Percentiles rank a stretch among this genome's conserved stretches.
Evolutionary conservation across 1,284 basidiomycete genomes (phyloP).

Genomic region (Ceratobasidium sp.): DNA sequence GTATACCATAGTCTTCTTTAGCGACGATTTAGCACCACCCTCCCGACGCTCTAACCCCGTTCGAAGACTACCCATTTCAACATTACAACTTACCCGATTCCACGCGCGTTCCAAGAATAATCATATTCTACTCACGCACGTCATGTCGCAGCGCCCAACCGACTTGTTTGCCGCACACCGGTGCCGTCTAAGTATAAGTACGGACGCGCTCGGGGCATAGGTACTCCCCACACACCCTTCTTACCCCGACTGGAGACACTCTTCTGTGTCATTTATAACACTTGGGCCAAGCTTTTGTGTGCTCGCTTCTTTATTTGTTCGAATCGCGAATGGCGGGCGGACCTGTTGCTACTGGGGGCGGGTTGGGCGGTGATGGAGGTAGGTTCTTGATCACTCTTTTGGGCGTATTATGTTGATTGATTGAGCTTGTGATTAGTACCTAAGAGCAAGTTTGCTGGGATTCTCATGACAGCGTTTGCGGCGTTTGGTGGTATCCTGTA

Average conservation of each 20-base stretch:
- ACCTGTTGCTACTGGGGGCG: slow-evolving; percentile 58
- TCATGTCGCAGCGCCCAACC: neutral
- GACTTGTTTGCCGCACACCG: no score
- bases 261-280: neutral
- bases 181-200: no score
- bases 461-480: slow-evolving; percentile 73
- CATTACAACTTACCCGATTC: no score
- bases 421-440: slow-evolving; percentile 48
- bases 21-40: no score
- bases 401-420: neutral
- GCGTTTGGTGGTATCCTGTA: slow-evolving; percentile 90
- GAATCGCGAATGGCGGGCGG: slow-evolving; percentile 63
- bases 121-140: neutral
- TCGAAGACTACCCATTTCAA: no score
- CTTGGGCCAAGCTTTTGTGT: no score
- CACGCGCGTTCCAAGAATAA: neutral
- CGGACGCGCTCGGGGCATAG: neutral
- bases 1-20: no score
- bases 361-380: slow-evolving; percentile 59
- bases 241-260: neutral
- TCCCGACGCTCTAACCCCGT: no score
- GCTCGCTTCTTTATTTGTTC: neutral
- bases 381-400: slow-evolving; percentile 42
- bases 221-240: neutral
- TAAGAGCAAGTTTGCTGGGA: slow-evolving; percentile 64